A percentile compares a stretch with the other conserved stretches of the same genome.
Evolutionary conservation across 257 asterid species (phyloP).

Genomic region (Mitragyna speciosa): DNA sequence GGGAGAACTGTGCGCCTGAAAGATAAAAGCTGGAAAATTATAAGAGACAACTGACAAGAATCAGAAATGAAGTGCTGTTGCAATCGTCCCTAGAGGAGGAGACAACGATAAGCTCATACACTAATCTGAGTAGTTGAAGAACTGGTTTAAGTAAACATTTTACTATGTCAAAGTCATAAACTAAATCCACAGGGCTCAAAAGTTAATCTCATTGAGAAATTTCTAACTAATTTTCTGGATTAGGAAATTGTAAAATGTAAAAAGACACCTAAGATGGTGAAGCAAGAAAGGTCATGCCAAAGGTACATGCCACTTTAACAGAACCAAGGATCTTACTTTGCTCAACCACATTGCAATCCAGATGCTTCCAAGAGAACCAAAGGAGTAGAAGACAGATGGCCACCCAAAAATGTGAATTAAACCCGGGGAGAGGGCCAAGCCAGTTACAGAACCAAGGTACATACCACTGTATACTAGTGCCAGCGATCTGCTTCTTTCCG

Average conservation of each 20-base stretch:
- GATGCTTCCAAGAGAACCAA: constrained; percentile 91
- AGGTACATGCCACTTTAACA: background rate
- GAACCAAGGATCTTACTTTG: constrained; percentile 54
- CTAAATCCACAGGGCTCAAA: background rate
- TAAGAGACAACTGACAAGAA: background rate
- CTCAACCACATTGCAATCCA: constrained; percentile 94
- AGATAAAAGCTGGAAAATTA: constrained; percentile 18
- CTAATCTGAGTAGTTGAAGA: background rate
- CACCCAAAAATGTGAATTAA: constrained; percentile 85
- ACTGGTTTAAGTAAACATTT: background rate
- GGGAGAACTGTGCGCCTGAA: constrained; percentile 91
- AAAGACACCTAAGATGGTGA: background rate
- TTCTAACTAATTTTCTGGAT: background rate
- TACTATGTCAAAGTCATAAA: background rate
- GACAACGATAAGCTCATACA: background rate
- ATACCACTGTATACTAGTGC: constrained; percentile 97
- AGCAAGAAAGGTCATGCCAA: constrained; percentile 9
- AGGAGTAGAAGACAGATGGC: constrained; percentile 93
- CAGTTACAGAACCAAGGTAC: constrained; percentile 98
- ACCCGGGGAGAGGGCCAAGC: constrained; percentile 79
- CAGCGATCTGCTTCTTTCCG: constrained; percentile 99
- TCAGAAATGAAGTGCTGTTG: background rate
- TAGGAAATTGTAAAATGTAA: background rate
- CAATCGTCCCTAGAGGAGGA: background rate
- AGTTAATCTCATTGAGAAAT: background rate